Percentiles rank a stretch among this genome's conserved stretches.
Evolutionary conservation across 257 asterid species (phyloP).

Genomic region (Solanum pinnatisectum): DNA sequence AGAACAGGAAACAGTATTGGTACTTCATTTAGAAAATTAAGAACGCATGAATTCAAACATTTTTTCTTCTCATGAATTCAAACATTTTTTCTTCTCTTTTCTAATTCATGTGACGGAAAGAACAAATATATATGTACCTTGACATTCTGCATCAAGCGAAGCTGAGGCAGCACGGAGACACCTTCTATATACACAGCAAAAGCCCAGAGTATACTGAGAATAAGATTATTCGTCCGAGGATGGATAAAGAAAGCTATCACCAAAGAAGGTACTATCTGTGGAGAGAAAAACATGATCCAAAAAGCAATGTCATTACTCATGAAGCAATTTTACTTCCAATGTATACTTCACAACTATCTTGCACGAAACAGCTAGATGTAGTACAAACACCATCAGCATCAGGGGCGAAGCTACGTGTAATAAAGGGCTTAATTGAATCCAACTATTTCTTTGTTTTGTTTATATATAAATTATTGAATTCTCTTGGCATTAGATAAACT

Average conservation of each 20-base stretch:
- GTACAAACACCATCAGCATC: background rate
- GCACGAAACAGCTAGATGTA: background rate
- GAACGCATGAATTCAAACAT: background rate
- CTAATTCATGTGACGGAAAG: background rate
- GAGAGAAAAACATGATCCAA: background rate
- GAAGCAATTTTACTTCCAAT: background rate
- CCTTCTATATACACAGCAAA: constrained; percentile 76
- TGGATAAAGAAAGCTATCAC: constrained; percentile 52
- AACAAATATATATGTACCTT: constrained; percentile 31
- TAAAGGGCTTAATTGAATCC: background rate
- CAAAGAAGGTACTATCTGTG: constrained; percentile 53
- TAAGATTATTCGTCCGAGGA: constrained; percentile 41
- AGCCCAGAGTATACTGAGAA: constrained; percentile 66
- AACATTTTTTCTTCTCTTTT: background rate
- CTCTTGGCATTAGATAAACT: background rate
- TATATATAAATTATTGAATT: background rate
- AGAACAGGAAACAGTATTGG: background rate
- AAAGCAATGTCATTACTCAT: background rate
- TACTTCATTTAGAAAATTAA: background rate
- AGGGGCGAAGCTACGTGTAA: background rate
- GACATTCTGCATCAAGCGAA: constrained; percentile 80
- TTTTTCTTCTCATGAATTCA: background rate
- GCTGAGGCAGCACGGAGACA: constrained; percentile 77
- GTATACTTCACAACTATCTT: background rate
- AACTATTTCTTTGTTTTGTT: background rate